Base-by-base conservation (phyloP, 2,329 filamentous ascomycete species). In the Rutstroemia sp. region DNA sequence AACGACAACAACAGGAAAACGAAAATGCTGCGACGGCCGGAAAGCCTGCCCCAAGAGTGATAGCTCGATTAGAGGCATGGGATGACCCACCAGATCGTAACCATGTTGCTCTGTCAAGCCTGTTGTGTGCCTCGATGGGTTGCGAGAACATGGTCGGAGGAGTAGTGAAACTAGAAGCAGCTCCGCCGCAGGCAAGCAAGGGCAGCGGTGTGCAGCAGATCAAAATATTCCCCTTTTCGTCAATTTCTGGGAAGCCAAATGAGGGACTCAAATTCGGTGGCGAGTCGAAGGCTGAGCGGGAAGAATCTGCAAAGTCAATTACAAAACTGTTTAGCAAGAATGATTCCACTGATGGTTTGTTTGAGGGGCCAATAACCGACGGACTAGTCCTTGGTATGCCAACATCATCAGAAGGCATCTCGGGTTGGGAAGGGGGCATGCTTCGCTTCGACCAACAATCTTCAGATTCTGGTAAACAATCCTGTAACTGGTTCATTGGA, bases 281-380 rank as follows among this genome's bases (percentile, higher is more conserved):
- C 14, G 90, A 96, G 64, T 88, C 89, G 0, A 89, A 89, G 64
- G 81, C 87, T 5, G 89, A 94, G 63, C 85, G 86, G 52, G 89
- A 95, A 67, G 89, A 91, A 63, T 83, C 84, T 3, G 76, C 82
- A 14, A 86, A 87, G 66, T 82, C 82, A 45, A 84, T 96, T 59
- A 82, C 83, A 60, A 79, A 84, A 10, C 80, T 89, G 3, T 94
- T 94, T 63, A 81, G 48, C 42, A 78, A 76, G 30, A 69, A 75
- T 30, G 79, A 76, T 39, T 75, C 70, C 9, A 68, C 74, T 0
- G 80, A 81, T 21, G 83, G 87, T 1, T 70, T 97, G 17, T 75
- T 97, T 1, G 82, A 88, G 55, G 94, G 94, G 0, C 91, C 94
- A 5, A 70, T 99, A 51, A 96, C 92, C 0, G 90, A 99, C 70